These are phyloP conservation scores for Aspergillus ellipticus DNA, from an alignment of 495 filamentous ascomycete genomes.

Conservation along the genomic window DNA sequence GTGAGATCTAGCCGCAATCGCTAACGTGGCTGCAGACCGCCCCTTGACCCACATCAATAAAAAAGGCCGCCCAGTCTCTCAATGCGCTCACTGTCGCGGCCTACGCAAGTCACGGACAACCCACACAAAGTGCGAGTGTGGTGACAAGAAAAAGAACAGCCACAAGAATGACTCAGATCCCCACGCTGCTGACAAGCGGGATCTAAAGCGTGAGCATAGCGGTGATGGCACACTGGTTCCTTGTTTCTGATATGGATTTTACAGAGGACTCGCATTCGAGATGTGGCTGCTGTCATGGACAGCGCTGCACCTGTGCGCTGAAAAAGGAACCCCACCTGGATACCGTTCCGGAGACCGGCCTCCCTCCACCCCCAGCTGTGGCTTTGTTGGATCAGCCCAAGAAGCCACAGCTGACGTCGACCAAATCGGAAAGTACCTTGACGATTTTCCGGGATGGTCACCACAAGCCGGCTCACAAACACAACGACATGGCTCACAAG, in stretches of 20 bases:
- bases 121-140: conserved; percentile 96
- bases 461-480: conserved; percentile 87
- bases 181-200: conserved; percentile 50
- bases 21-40: conserved; percentile 60
- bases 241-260: conserved; percentile 39
- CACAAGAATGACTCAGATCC: conserved; percentile 61
- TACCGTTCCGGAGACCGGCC: conserved; percentile 61
- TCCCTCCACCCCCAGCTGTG: conserved; percentile 38
- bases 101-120: conserved; percentile 96
- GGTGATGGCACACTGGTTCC: conserved; percentile 31
- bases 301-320: conserved; percentile 84
- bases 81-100: conserved; percentile 95
- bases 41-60: conserved; percentile 95
- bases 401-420: conserved; percentile 73
- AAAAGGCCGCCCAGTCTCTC: conserved; percentile 96
- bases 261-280: conserved; percentile 58
- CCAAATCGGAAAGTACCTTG: conserved; percentile 77
- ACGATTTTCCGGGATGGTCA: conserved; percentile 90
- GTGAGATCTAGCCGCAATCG: conserved; percentile 2
- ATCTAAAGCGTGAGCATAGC: conserved; percentile 59
- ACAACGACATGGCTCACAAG: conserved; percentile 81
- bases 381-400: conserved; percentile 48
- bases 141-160: conserved; percentile 72
- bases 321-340: conserved; percentile 86
- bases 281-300: conserved; percentile 88